phyloP scores from a whole-genome alignment of 352 stramenopile species.

The Phytophthora hibernalis region DNA sequence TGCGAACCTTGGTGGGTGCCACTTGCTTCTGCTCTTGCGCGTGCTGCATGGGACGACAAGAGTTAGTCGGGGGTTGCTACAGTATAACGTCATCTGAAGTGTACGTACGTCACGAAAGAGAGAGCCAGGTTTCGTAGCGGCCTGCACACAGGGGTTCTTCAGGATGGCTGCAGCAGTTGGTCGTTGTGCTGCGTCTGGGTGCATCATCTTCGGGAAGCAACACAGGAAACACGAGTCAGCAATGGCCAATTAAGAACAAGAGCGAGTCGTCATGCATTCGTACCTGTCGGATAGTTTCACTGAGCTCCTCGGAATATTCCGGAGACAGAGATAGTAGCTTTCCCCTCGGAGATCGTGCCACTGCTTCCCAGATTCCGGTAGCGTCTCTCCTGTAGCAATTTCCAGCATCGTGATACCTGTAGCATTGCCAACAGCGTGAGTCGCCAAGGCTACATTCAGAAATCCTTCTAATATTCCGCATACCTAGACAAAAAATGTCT shows the following conservation, averaged over 20 bases:
- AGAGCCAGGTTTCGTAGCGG: conserved; percentile 16
- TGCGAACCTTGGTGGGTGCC: conserved; percentile 30
- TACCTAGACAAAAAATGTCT: conserved; percentile 97
- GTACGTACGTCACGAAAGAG: conserved; percentile 40
- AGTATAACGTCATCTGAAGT: too few species aligned
- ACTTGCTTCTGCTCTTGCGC: conserved; percentile 40
- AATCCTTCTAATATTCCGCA: neutral
- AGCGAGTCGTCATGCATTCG: neutral
- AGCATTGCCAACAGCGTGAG: conserved; percentile 7
- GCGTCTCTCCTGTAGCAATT: conserved; percentile 43
- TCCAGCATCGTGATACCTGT: conserved; percentile 78
- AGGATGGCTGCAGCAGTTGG: conserved; percentile 55
- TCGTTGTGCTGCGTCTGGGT: conserved; percentile 47
- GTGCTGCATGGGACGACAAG: conserved; percentile 20
- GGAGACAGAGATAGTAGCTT: conserved; percentile 48
- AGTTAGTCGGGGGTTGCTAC: neutral
- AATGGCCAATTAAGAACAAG: neutral
- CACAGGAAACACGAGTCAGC: conserved; percentile 6
- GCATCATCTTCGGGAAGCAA: conserved; percentile 64
- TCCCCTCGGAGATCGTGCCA: conserved; percentile 76
- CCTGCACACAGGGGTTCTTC: conserved; percentile 31
- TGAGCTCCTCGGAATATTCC: conserved; percentile 59
- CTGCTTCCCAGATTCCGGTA: conserved; percentile 59
- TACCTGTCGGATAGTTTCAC: conserved; percentile 54
- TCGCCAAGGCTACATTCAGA: neutral